These are phyloP conservation scores for Nepenthes mirabilis DNA, from an alignment of 148 eudicot species.

Conservation along the genomic window DNA sequence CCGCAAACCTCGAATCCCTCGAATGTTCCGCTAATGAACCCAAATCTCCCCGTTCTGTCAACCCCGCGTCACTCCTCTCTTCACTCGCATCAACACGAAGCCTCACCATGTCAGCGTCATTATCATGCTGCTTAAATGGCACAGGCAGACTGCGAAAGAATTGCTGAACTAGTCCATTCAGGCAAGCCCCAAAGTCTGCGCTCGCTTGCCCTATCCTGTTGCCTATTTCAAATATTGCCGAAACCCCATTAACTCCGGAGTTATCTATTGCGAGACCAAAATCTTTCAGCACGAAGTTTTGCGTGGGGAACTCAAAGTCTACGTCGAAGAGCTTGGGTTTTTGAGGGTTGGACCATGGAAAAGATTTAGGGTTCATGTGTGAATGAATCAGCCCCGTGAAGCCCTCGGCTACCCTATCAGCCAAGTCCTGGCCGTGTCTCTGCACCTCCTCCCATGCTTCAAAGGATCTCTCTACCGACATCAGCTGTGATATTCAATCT, in stretches of 20 bases:
- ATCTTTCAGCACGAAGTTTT: constrained; percentile 38
- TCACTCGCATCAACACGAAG: constrained; percentile 23
- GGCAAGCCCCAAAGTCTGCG: constrained; percentile 58
- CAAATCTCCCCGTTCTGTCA: constrained; percentile 48
- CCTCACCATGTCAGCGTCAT: constrained; percentile 19
- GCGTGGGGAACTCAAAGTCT: constrained; percentile 65
- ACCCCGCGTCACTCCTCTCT: constrained; percentile 22
- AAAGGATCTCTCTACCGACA: constrained; percentile 85
- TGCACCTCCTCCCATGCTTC: constrained; percentile 99
- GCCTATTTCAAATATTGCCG: constrained; percentile 62
- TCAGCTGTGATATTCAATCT: constrained; percentile 13
- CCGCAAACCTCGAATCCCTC: constrained; percentile 46
- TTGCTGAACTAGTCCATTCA: constrained; percentile 77
- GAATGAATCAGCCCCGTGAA: constrained; percentile 72
- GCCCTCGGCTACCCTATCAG: constrained; percentile 77
- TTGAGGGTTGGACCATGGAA: constrained; percentile 63
- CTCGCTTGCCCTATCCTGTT: constrained; percentile 80
- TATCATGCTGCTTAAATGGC: constrained; percentile 47
- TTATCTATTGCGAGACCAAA: constrained; percentile 41
- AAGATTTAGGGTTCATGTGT: constrained; percentile 63
- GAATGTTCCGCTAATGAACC: constrained; percentile 51
- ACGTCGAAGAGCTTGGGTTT: constrained; percentile 52
- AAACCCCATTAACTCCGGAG: constrained; percentile 49
- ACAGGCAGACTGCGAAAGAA: constrained; percentile 47
- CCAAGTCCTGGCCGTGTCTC: constrained; percentile 74